A percentile compares a stretch with the other conserved stretches of the same genome.
Evolutionary conservation across 176 grass and related monocot genomes (phyloP).

Genomic region (Rhynchospora pubera): DNA sequence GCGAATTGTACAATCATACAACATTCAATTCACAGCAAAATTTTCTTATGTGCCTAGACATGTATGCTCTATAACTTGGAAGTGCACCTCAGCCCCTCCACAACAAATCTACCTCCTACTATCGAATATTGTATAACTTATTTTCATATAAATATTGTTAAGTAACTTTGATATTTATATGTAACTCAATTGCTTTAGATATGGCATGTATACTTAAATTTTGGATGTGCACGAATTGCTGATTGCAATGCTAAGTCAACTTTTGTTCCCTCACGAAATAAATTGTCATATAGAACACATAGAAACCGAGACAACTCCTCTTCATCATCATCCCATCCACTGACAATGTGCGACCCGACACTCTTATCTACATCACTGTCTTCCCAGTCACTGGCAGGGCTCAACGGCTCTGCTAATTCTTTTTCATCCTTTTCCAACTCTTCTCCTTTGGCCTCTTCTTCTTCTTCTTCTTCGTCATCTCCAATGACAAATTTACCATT

Average conservation of each 20-base stretch:
- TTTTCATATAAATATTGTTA: constrained; percentile 33
- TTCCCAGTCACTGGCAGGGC: constrained; percentile 88
- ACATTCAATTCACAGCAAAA: constrained; percentile 18
- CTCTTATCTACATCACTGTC: constrained; percentile 71
- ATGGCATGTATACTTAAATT: constrained; percentile 83
- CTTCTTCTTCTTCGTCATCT: constrained; percentile 67
- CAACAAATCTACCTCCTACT: constrained; percentile 16
- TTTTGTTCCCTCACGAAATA: constrained; percentile 73
- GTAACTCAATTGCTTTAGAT: constrained; percentile 44
- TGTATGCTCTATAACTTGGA: constrained; percentile 8
- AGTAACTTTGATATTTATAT: constrained; percentile 26
- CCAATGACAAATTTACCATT: constrained; percentile 80
- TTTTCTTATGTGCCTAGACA: constrained; percentile 19
- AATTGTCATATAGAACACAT: constrained; percentile 62
- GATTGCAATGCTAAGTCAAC: constrained; percentile 60
- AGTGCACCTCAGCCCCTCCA: neutral
- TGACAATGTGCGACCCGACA: constrained; percentile 12
- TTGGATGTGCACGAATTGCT: constrained; percentile 54
- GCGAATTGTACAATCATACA: neutral
- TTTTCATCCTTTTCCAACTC: constrained; percentile 73
- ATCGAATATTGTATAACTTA: constrained; percentile 25
- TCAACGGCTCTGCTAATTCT: constrained; percentile 47
- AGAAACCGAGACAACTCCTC: constrained; percentile 76
- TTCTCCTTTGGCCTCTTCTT: constrained; percentile 36
- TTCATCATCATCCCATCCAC: constrained; percentile 47